A percentile compares a stretch with the other conserved stretches of the same genome.
These are phyloP conservation scores for Phytophthora pinifolia DNA, from an alignment of 352 stramenopile genomes.

Conservation along the genomic window DNA sequence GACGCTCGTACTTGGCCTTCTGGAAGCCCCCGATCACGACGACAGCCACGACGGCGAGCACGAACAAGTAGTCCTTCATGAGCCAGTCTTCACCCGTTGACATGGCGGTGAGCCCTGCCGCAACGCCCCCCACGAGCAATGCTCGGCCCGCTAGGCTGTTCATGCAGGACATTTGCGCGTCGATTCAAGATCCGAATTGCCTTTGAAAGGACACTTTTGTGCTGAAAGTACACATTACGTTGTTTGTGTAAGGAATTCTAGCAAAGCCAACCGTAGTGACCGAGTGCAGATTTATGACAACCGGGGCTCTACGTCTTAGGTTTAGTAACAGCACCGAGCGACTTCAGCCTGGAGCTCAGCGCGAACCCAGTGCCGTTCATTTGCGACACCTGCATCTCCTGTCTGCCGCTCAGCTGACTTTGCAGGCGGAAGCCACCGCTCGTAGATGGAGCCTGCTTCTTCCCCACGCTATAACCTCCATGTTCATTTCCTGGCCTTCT, in stretches of 20 bases:
- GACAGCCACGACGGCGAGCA: slow-evolving; percentile 49
- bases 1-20: slow-evolving; percentile 53
- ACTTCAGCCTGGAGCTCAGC: too few species aligned
- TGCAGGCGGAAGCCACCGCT: too few species aligned
- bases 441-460: too few species aligned
- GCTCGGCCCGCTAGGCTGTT: slow-evolving; percentile 36
- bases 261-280: too few species aligned
- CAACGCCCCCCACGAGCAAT: slow-evolving; percentile 42
- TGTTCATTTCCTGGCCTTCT: slow-evolving; percentile 53
- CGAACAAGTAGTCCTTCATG: slow-evolving; percentile 63
- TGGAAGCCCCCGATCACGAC: slow-evolving; percentile 58
- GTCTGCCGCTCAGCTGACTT: neutral
- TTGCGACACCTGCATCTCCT: too few species aligned
- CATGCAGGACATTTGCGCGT: slow-evolving; percentile 16
- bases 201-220: slow-evolving; percentile 4
- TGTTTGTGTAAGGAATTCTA: neutral
- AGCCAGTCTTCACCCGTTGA: slow-evolving; percentile 43
- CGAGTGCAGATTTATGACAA: too few species aligned
- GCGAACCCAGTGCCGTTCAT: too few species aligned
- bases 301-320: too few species aligned
- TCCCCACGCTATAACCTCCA: neutral
- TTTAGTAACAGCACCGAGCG: too few species aligned
- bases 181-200: slow-evolving; percentile 13
- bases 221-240: slow-evolving; percentile 6
- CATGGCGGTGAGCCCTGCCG: slow-evolving; percentile 56